Conservation (phyloP, 176 grass and related monocot species). For the Oryza australiensis region DNA sequence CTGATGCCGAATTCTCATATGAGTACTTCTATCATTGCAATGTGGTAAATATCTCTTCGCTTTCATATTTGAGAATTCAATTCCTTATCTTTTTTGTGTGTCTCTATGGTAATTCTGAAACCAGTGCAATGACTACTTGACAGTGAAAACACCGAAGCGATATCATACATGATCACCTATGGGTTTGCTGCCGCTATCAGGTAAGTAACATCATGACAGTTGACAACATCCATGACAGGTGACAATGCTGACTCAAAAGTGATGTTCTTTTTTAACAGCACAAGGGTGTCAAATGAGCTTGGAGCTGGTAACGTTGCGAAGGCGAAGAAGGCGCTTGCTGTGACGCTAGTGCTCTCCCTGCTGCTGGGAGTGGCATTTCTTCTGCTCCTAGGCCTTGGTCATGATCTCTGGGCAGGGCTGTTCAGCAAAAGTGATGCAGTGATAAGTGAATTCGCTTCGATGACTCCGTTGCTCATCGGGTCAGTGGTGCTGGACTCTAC, state of each 20-base stretch:
- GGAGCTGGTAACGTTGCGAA: conserved; percentile 44
- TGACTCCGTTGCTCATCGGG: conserved; percentile 59
- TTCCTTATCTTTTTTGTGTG: not conserved
- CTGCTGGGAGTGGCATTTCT: conserved; percentile 42
- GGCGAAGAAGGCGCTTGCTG: conserved; percentile 43
- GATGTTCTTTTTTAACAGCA: conserved; percentile 32
- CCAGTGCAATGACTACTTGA: not conserved
- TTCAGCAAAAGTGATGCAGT: conserved; percentile 50
- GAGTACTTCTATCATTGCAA: conserved; percentile 60
- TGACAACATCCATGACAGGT: not conserved
- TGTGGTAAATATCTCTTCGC: conserved; percentile 36
- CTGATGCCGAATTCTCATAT: conserved; percentile 55
- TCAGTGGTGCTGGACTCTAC: conserved; percentile 58
- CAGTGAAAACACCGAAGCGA: conserved; percentile 51
- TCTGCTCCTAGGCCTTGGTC: conserved; percentile 35
- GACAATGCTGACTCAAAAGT: not conserved
- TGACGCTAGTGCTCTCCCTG: conserved; percentile 44
- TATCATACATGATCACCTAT: conserved; percentile 59
- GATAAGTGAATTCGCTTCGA: conserved; percentile 27
- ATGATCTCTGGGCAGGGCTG: conserved; percentile 41
- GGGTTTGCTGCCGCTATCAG: conserved; percentile 60
- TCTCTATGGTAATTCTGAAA: conserved; percentile 14
- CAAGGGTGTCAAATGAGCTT: conserved; percentile 71
- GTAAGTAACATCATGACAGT: conserved; percentile 13
- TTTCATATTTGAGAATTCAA: not conserved